phyloP scores from a whole-genome alignment of 2,329 filamentous ascomycete genomes.

The Alternaria sp. region DNA sequence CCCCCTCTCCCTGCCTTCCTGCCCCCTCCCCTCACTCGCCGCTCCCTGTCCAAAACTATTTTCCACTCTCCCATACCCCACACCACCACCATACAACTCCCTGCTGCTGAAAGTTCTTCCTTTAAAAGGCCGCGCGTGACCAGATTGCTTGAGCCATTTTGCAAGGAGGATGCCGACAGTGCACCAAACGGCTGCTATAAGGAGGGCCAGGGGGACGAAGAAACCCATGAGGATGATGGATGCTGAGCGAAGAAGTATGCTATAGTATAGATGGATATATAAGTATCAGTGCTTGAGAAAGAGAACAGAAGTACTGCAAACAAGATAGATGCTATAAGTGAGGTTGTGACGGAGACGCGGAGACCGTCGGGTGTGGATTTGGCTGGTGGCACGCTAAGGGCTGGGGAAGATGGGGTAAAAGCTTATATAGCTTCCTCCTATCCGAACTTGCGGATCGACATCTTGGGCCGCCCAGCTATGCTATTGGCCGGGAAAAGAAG shows the following conservation, averaged over 20 bases:
- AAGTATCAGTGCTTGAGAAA: not conserved
- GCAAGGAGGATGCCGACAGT: slow-evolving; percentile 28
- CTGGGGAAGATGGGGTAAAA: slow-evolving; percentile 3
- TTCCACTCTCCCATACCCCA: slow-evolving; percentile 18
- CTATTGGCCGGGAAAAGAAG: not conserved
- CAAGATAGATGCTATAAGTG: not conserved
- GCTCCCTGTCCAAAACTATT: not conserved
- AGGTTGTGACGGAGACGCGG: not conserved
- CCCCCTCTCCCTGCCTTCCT: slow-evolving; percentile 10
- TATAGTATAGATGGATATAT: not conserved
- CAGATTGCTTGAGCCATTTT: slow-evolving; percentile 30
- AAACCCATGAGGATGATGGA: slow-evolving; percentile 6
- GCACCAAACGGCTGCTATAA: slow-evolving; percentile 28
- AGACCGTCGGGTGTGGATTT: not conserved
- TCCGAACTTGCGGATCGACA: not conserved
- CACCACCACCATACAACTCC: slow-evolving; percentile 19
- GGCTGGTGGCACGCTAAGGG: not conserved
- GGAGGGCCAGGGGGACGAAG: slow-evolving; percentile 25
- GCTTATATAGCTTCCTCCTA: not conserved
- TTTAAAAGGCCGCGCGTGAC: slow-evolving; percentile 23
- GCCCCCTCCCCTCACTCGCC: not conserved
- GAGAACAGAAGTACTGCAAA: too few species aligned
- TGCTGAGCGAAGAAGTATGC: not conserved
- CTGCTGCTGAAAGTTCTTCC: slow-evolving; percentile 12
- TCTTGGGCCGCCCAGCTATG: not conserved